A percentile compares a stretch with the other conserved stretches of the same genome.
Evolutionary conservation across 2,329 filamentous ascomycete species (phyloP).

Genomic region (Colletotrichum falcatum): DNA sequence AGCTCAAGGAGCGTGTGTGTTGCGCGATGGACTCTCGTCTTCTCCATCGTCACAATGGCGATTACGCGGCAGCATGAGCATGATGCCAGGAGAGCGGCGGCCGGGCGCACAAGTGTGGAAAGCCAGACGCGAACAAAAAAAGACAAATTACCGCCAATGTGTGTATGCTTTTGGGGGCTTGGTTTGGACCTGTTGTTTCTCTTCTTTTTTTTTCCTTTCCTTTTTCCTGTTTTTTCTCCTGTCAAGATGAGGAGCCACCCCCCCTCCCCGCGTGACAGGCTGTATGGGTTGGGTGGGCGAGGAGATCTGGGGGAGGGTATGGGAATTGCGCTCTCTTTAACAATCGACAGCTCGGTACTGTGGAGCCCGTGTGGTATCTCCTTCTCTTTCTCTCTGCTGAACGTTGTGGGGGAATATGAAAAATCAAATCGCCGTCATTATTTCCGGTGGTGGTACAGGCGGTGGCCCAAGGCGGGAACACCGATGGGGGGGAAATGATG

Average conservation of each 20-base stretch:
- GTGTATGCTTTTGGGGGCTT: slow-evolving; percentile 32
- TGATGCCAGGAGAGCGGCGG: neutral
- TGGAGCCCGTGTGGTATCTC: slow-evolving; percentile 49
- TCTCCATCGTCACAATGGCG: neutral
- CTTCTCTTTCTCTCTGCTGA: slow-evolving; percentile 38
- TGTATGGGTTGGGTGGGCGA: neutral
- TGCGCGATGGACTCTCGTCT: neutral
- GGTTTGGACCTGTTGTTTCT: slow-evolving; percentile 25
- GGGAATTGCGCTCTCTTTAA: slow-evolving; percentile 12
- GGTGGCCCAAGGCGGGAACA: neutral
- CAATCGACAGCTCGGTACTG: slow-evolving; percentile 45
- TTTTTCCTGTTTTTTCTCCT: neutral
- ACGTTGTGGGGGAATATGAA: slow-evolving; percentile 37
- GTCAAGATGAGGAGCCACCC: too few species aligned
- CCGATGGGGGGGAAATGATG: slow-evolving; percentile 19
- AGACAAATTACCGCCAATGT: slow-evolving; percentile 29
- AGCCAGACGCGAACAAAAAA: slow-evolving; percentile 8
- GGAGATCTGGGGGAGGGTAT: slow-evolving; percentile 1
- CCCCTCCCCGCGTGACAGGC: too few species aligned
- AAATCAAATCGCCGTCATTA: slow-evolving; percentile 39
- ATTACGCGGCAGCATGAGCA: slow-evolving; percentile 14
- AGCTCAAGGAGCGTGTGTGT: neutral
- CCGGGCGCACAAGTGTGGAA: slow-evolving; percentile 7
- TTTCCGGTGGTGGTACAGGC: slow-evolving; percentile 35
- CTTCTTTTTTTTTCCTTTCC: neutral